A percentile compares a stretch with the other conserved stretches of the same genome.
These are phyloP conservation scores for Amniculicola lignicola DNA, from an alignment of 495 filamentous ascomycete genomes.

Conservation along the genomic window DNA sequence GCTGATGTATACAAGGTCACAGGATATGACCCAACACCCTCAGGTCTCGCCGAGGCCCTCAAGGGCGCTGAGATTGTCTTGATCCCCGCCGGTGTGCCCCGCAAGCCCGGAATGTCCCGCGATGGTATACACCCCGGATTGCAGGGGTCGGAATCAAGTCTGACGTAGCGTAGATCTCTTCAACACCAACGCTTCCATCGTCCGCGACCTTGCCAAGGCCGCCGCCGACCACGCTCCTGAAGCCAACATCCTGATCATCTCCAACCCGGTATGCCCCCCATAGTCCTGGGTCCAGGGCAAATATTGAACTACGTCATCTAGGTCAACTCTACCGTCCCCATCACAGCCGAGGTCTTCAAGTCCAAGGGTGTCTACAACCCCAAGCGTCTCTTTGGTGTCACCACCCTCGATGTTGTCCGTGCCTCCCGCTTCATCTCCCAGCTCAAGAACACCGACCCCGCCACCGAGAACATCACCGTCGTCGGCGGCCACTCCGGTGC, in stretches of 20 bases:
- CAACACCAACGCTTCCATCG: conserved; percentile 99
- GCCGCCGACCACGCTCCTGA: conserved; percentile 83
- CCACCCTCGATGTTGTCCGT: conserved; percentile 97
- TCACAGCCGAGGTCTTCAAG: conserved; percentile 96
- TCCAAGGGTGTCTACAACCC: conserved; percentile 91
- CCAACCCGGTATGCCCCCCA: conserved; percentile 70
- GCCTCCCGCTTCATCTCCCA: conserved; percentile 95
- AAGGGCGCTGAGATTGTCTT: conserved; percentile 89
- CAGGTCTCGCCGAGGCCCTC: conserved; percentile 72
- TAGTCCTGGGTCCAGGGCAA: neutral
- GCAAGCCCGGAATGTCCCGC: conserved; percentile 99
- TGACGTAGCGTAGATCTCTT: conserved; percentile 67
- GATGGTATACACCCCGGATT: conserved; percentile 57
- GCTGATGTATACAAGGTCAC: conserved; percentile 54
- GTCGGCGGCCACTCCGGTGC: conserved; percentile 96
- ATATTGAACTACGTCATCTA: conserved; percentile 32
- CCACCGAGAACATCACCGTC: conserved; percentile 88
- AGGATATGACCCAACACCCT: conserved; percentile 75
- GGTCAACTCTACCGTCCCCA: conserved; percentile 98
- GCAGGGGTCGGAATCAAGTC: neutral
- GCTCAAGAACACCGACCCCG: conserved; percentile 84
- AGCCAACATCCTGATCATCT: conserved; percentile 94
- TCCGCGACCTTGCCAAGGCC: conserved; percentile 97
- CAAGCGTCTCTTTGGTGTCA: conserved; percentile 97
- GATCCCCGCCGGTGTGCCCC: conserved; percentile 96